Evolutionary conservation across 805 yeast genomes (phyloP), one percentile per base, ranked within the genome.

Genomic region (Candida vaughaniae): DNA sequence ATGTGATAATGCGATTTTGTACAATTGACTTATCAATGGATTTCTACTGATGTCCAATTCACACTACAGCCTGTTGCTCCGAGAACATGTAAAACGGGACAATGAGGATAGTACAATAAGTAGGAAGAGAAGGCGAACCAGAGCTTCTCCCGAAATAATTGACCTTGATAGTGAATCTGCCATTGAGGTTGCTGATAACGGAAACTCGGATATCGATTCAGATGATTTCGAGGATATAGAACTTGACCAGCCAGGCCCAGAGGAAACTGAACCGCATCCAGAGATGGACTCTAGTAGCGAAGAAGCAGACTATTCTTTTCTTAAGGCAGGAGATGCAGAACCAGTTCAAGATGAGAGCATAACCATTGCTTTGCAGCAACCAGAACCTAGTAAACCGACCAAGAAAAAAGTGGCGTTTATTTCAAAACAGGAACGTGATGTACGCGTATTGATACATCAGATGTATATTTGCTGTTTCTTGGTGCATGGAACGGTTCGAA

Each of bases 401-500:
- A 46, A 58, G 43, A 47, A 57, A 22, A 58, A 60, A 32, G 47
- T 60, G 6, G 53, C 51, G 12, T 53, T 74, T 0, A 70, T 81
- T 2, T 53, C 72, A 3, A 69, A 67, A 35, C 83, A 80, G 29
- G 90, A 84, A 51, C 62, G 85, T 12, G 48, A 49, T 1, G 58
- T 56, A 29, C 61, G 97, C 14, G 65, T 68, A 31, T 45, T 56
- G 0, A 56, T 78, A 6, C 97, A 90, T 54, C 72, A 77, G 58
- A 46, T 75, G 35, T 73, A 77, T 40, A 47, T 91, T 2, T 64
- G 76, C 11, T 58, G 73, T 16, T 75, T 87, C 77, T 57, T 85
- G 36, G 53, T 73, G 2, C 95, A 86, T 54, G 93, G 89, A 0
- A 67, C 68, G 0, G 50, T 77, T 3, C 70, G 95, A 17, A 91